phyloP scores from a whole-genome alignment of 2,329 filamentous ascomycete species.

The Shiraia sp. region DNA sequence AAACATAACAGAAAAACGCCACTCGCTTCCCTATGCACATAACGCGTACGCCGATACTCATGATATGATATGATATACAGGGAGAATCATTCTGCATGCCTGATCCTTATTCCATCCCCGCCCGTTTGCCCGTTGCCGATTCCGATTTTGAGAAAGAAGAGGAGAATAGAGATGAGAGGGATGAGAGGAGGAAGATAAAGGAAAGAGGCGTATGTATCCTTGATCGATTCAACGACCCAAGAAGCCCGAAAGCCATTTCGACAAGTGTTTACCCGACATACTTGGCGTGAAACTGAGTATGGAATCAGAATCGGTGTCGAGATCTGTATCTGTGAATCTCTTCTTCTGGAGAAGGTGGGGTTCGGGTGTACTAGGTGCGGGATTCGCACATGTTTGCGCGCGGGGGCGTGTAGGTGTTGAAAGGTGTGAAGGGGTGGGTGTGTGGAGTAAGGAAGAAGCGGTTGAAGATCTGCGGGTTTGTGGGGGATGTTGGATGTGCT shows the following conservation, averaged over 20 bases:
- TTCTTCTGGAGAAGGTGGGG: not conserved
- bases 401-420: slow-evolving; percentile 21
- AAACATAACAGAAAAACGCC: too few species aligned
- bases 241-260: slow-evolving; percentile 38
- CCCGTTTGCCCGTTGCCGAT: too few species aligned
- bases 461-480: not conserved
- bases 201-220: too few species aligned
- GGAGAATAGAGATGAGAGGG: too few species aligned
- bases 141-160: too few species aligned
- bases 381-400: slow-evolving; percentile 18
- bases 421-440: slow-evolving; percentile 1
- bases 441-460: not conserved
- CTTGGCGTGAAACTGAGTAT: slow-evolving; percentile 29
- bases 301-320: slow-evolving; percentile 21
- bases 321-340: slow-evolving; percentile 4
- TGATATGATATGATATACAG: too few species aligned
- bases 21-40: too few species aligned
- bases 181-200: too few species aligned
- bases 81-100: too few species aligned
- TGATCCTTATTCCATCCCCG: too few species aligned
- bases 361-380: slow-evolving; percentile 4
- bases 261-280: slow-evolving; percentile 32
- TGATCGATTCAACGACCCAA: slow-evolving; percentile 31
- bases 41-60: too few species aligned
- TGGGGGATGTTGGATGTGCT: not conserved